Percentiles rank a stretch among this genome's conserved stretches.
phyloP scores from a whole-genome alignment of 176 grass and related monocot species.

The Rhynchospora breviuscula region DNA sequence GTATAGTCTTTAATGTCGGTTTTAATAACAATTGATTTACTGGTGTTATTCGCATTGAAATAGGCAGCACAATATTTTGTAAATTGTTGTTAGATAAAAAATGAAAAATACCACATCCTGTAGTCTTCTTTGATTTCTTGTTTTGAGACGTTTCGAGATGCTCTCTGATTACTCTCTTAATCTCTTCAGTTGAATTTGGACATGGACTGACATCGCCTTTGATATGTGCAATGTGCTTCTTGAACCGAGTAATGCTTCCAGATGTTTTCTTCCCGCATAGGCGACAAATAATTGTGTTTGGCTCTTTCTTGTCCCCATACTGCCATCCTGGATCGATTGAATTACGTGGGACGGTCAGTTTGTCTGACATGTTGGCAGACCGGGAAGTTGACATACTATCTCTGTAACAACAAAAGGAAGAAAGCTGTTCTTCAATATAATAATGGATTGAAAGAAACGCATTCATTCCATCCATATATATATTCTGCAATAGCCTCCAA shows the following conservation, averaged over 20 bases:
- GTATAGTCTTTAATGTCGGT: no score
- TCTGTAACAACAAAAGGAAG: no score
- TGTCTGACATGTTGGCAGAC: no score
- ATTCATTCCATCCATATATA: no score
- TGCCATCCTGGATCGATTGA: conserved; percentile 1
- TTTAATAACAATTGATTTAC: no score
- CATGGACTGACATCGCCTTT: conserved; percentile 7
- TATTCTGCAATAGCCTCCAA: no score
- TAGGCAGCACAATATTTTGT: neutral
- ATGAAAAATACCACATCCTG: neutral
- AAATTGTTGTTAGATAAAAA: neutral
- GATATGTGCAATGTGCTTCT: conserved; percentile 21
- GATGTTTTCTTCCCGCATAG: conserved; percentile 6
- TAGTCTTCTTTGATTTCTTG: neutral
- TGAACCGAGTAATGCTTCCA: conserved; percentile 8
- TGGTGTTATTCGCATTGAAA: neutral
- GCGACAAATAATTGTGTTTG: neutral
- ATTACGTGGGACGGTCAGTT: no score
- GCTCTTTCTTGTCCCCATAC: neutral
- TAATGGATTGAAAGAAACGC: no score
- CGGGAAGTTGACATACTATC: no score
- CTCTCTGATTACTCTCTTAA: neutral
- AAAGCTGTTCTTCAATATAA: no score
- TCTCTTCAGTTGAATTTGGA: no score
- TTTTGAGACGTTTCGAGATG: neutral